Conservation (phyloP, 140 eudicot genomes). For the Stevia rebaudiana region DNA sequence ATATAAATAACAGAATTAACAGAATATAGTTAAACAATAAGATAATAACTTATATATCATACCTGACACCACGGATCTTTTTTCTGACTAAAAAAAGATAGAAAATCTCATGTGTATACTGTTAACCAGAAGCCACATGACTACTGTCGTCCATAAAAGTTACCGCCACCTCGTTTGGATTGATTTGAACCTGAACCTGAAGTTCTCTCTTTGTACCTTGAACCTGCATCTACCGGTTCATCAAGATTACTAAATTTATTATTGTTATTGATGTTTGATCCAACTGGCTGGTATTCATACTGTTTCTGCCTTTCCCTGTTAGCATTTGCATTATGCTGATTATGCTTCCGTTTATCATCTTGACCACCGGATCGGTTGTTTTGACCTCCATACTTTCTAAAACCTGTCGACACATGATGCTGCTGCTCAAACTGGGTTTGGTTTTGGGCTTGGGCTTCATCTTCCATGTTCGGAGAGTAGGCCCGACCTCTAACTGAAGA, state of each 20-base stretch:
- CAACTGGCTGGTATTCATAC: slow-evolving; percentile 90
- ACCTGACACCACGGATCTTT: slow-evolving; percentile 30
- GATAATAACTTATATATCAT: not conserved
- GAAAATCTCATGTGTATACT: not conserved
- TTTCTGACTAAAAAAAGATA: slow-evolving; percentile 15
- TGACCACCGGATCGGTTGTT: slow-evolving; percentile 39
- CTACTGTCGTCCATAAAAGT: slow-evolving; percentile 48
- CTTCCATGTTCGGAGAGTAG: slow-evolving; percentile 32
- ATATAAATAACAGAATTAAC: slow-evolving; percentile 5
- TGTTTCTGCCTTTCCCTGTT: slow-evolving; percentile 57
- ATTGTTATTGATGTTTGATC: slow-evolving; percentile 36
- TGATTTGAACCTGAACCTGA: slow-evolving; percentile 24
- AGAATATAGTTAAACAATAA: not conserved
- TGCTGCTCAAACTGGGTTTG: slow-evolving; percentile 37
- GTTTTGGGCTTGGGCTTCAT: slow-evolving; percentile 21
- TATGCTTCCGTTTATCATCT: slow-evolving; percentile 45
- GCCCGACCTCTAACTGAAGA: slow-evolving; percentile 34
- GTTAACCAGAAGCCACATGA: slow-evolving; percentile 25
- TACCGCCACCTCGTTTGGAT: slow-evolving; percentile 60
- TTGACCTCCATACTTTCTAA: slow-evolving; percentile 50
- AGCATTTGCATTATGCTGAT: slow-evolving; percentile 1
- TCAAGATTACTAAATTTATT: slow-evolving; percentile 32
- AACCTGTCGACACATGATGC: slow-evolving; percentile 23
- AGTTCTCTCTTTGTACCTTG: slow-evolving; percentile 49
- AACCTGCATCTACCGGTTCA: slow-evolving; percentile 38